Conservation (phyloP, 1,284 basidiomycete species). For the Ganoderma lucidum region DNA sequence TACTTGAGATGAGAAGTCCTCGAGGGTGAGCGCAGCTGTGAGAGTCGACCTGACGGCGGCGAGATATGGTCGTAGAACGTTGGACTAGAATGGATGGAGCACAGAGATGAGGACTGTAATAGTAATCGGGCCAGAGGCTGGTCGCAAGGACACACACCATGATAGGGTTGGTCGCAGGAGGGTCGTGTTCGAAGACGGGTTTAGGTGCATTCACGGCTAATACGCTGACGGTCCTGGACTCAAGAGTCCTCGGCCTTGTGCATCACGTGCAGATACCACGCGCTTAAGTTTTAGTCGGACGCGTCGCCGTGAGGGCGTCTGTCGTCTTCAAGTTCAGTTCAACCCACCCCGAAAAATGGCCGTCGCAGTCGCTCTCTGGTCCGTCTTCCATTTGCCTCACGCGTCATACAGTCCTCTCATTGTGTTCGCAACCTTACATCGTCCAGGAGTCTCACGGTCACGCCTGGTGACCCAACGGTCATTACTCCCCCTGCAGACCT, state of each 20-base stretch:
- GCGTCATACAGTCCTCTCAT: slow-evolving; percentile 18
- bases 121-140: slow-evolving; percentile 2
- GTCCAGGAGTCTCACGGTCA: slow-evolving; percentile 65
- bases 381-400: slow-evolving; percentile 38
- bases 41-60: slow-evolving; percentile 95
- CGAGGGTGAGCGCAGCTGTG: slow-evolving; percentile 95
- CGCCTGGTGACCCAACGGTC: slow-evolving; percentile 69
- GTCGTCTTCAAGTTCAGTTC: neutral
- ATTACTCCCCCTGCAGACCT: slow-evolving; percentile 77
- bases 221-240: neutral
- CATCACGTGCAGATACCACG: slow-evolving; percentile 14
- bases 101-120: slow-evolving; percentile 1
- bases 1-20: slow-evolving; percentile 98
- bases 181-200: slow-evolving; percentile 30
- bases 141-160: slow-evolving; percentile 50
- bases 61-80: slow-evolving; percentile 92
- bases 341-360: slow-evolving; percentile 51
- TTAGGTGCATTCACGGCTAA: slow-evolving; percentile 14
- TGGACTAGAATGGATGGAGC: slow-evolving; percentile 58
- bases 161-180: slow-evolving; percentile 15
- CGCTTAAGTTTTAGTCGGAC: slow-evolving; percentile 32
- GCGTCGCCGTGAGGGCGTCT: slow-evolving; percentile 24
- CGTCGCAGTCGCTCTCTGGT: slow-evolving; percentile 71
- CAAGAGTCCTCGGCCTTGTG: neutral
- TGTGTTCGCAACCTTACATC: neutral